Conservation (phyloP, 1,284 basidiomycete species). For the Lignosus rhinocerotis region DNA sequence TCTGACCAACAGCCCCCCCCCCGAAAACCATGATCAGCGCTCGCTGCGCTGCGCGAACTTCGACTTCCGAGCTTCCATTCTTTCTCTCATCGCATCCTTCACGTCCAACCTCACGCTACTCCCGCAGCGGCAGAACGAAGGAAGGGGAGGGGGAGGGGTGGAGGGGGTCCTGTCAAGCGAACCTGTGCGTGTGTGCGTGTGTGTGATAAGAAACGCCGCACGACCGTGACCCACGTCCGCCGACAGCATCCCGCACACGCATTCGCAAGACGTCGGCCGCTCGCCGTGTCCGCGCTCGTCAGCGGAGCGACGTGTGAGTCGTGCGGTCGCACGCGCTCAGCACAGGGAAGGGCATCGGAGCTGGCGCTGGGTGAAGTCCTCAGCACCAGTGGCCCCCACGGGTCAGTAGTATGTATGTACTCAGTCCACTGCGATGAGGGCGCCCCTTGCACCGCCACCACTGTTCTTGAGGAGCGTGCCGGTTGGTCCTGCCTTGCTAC, state of each 20-base stretch:
- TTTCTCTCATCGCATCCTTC: too few species aligned
- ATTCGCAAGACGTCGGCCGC: not conserved
- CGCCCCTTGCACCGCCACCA: conserved; percentile 17
- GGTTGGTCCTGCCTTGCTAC: not conserved
- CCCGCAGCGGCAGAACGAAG: too few species aligned
- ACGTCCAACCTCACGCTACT: too few species aligned
- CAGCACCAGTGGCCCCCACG: too few species aligned
- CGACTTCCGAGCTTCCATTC: too few species aligned
- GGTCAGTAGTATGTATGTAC: not conserved
- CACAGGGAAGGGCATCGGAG: not conserved
- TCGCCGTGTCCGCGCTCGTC: not conserved
- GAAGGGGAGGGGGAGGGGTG: too few species aligned
- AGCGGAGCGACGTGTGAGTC: not conserved
- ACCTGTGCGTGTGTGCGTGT: too few species aligned
- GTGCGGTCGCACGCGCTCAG: not conserved
- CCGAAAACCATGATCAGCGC: too few species aligned
- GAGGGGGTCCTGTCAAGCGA: too few species aligned
- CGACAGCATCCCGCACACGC: not conserved
- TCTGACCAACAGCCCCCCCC: too few species aligned
- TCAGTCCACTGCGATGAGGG: not conserved
- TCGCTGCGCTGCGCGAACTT: too few species aligned
- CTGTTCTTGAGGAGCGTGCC: conserved; percentile 12
- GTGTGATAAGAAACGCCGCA: not conserved
- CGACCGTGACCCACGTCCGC: not conserved
- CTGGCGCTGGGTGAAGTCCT: too few species aligned